Evolutionary conservation across 2,329 filamentous ascomycete species (phyloP), one percentile per base, ranked within the genome.

Genomic region (Alternaria brassicicola): DNA sequence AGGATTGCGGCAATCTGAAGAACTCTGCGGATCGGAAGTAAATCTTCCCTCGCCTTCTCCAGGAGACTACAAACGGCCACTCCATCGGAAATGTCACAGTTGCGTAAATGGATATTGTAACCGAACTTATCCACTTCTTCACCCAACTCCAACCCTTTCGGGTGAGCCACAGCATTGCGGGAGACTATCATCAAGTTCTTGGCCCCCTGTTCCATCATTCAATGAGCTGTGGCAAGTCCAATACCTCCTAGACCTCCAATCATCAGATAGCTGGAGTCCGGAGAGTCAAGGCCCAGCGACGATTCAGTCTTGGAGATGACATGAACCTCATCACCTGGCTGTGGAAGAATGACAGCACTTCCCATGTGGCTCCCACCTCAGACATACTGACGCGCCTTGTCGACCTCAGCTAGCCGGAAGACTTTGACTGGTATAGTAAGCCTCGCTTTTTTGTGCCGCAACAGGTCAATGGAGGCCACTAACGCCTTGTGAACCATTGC

Each of bases 181-280:
- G 55, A 58, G 25, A 71, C 48, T 9, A 63, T 39, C 12, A 53
- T 19, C 3, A 72, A 10, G 21, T 62, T 62, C 19, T 58, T 62
- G 6, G 61, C 70, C 3, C 67, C 67, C 12, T 59, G 26, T 30
- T 52, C 33, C 12, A 63, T 53, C 55, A 72, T 57, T 59, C 58
- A 65, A 9, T 33, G 23, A 9, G 67, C 56, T 3, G 68, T 43
- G n/a, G 51, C 52, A 25, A 63, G 54, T 19, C 70, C 69, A 19
- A 72, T 30, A 3, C 68, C 69, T n/a, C 68, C 66, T 2, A 63
- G 39, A 23, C 67, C 68, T 15, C 69, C 69, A 23, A 62, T 45
- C 8, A 73, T 36, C 2, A 73, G 7, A 47, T 70, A 73, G 4
- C 69, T 53, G 12, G 63, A 57, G n/a, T 69, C 45, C 5, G 45